phyloP scores from a whole-genome alignment of 495 filamentous ascomycete genomes.

The Aspergillus homomorphus region DNA sequence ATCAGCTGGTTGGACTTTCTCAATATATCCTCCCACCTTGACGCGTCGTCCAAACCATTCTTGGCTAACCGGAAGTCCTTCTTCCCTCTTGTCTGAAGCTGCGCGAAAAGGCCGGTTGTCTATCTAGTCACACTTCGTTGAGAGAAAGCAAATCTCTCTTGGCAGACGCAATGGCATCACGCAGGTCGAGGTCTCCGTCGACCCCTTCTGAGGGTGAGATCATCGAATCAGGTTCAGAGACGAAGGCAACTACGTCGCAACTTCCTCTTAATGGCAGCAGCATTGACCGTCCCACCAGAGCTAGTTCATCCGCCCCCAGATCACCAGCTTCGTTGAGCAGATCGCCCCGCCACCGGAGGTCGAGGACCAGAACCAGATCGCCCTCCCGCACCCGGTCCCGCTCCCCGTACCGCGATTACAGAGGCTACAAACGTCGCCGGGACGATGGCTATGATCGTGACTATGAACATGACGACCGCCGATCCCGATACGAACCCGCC shows the following conservation, averaged over 20 bases:
- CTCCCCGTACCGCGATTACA: constrained; percentile 44
- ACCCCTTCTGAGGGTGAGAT: constrained; percentile 80
- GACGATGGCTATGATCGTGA: constrained; percentile 62
- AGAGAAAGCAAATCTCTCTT: constrained; percentile 1
- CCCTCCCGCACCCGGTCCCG: constrained; percentile 39
- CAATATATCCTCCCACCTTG: constrained; percentile 23
- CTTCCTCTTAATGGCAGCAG: constrained; percentile 68
- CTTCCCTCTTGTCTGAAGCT: constrained; percentile 30
- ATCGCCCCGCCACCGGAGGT: constrained; percentile 41
- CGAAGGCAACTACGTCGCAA: constrained; percentile 73
- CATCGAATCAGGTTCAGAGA: constrained; percentile 67
- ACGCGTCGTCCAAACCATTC: constrained; percentile 17
- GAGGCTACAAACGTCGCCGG: constrained; percentile 66
- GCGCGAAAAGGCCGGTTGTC: constrained; percentile 9
- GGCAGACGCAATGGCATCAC: constrained; percentile 31
- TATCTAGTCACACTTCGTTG: constrained; percentile 2
- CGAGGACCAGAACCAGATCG: constrained; percentile 33
- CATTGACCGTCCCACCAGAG: constrained; percentile 73
- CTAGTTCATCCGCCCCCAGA: constrained; percentile 47
- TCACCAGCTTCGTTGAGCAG: constrained; percentile 46
- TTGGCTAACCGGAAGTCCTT: constrained; percentile 28
- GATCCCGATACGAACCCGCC: constrained; percentile 47
- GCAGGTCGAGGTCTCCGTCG: constrained; percentile 45
- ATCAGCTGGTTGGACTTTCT: constrained; percentile 50
- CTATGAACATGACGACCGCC: constrained; percentile 36